Evolutionary conservation across 1,139 yeast genomes (phyloP), one percentile per base, ranked within the genome.

Genomic region (Suhomyces bolitotheri): DNA sequence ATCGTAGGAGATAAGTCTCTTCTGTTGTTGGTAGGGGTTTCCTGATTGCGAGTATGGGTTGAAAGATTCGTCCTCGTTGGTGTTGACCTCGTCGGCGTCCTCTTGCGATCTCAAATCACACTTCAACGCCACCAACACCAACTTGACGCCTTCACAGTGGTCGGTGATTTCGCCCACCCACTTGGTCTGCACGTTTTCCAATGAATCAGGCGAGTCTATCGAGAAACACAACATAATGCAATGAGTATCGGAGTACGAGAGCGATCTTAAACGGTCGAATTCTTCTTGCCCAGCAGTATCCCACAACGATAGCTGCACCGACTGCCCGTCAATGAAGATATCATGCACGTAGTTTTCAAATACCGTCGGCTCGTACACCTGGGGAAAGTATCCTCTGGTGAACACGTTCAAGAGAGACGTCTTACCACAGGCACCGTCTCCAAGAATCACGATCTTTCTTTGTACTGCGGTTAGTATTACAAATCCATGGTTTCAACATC

Each of bases 201-300:
- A 71, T 22, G 97, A 90, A 60, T 92, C 98, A 16, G 85, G 80
- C 2, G 96, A 88, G 60, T 92, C 98, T 42, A 92, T 90, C 23
- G 95, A 81, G 59, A 92, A 92, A 67, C 98, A 92, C 41, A 92
- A 76, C 94, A 92, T 90, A 51, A 92, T 90, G 51, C 96, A 88
- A 62, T 92, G 97, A 5, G 98, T 92, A 58, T 92, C 98, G 14
- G 94, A 82, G 60, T 92, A 92, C 26, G 95, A 83, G 46, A 90
- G 70, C 2, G 96, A 85, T 56, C 97, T 77, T 56, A 90, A 71
- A 44, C 97, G 74, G 60, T 92, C 98, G 55, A 90, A 92, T 65
- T 92, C 98, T 65, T 92, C 98, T 68, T 92, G 98, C 5, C 98
- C 98, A 4, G 98, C 98, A 5, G 98, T 92, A 58, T 92, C 98